A percentile compares a stretch with the other conserved stretches of the same genome.
phyloP scores from a whole-genome alignment of 768 basidiomycete genomes.

The Amanita fuliginea region DNA sequence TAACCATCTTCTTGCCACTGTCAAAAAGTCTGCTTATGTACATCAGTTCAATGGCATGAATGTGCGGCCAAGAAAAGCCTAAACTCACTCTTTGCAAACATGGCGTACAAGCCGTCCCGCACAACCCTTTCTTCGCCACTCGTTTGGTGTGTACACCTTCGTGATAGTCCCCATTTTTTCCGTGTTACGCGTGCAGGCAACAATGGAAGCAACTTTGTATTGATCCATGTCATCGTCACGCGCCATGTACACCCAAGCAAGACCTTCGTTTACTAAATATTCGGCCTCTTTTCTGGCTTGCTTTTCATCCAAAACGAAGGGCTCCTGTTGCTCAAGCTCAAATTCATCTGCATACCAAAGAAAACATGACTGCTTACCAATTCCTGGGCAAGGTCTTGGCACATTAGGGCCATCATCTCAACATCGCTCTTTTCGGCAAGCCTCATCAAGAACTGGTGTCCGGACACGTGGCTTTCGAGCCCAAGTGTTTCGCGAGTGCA shows the following conservation, averaged over 20 bases:
- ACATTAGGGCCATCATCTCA: slow-evolving; percentile 31
- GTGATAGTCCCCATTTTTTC: slow-evolving; percentile 49
- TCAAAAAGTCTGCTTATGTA: slow-evolving; percentile 11
- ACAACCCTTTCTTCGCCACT: slow-evolving; percentile 41
- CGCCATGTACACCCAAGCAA: slow-evolving; percentile 56
- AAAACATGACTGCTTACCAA: slow-evolving; percentile 33
- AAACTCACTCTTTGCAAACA: slow-evolving; percentile 43
- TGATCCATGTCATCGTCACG: slow-evolving; percentile 11
- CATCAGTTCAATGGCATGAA: slow-evolving; percentile 6
- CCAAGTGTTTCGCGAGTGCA: slow-evolving; percentile 36
- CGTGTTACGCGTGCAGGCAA: slow-evolving; percentile 58
- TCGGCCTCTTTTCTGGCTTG: slow-evolving; percentile 40
- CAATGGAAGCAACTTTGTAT: slow-evolving; percentile 47
- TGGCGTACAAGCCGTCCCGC: slow-evolving; percentile 51
- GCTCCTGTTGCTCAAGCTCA: slow-evolving; percentile 26
- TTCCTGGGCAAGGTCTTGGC: slow-evolving; percentile 43
- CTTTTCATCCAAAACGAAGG: slow-evolving; percentile 36
- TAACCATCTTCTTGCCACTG: slow-evolving; percentile 32
- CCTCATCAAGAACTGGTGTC: slow-evolving; percentile 21
- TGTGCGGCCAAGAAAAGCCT: neutral
- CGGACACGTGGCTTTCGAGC: slow-evolving; percentile 5
- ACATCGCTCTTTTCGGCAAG: slow-evolving; percentile 30
- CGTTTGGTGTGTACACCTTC: slow-evolving; percentile 55
- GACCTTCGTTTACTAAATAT: slow-evolving; percentile 30
- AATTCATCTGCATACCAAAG: slow-evolving; percentile 1